Evolutionary conservation across 345 rosid genomes (phyloP).

Genomic region (Eucalyptus curtisii): DNA sequence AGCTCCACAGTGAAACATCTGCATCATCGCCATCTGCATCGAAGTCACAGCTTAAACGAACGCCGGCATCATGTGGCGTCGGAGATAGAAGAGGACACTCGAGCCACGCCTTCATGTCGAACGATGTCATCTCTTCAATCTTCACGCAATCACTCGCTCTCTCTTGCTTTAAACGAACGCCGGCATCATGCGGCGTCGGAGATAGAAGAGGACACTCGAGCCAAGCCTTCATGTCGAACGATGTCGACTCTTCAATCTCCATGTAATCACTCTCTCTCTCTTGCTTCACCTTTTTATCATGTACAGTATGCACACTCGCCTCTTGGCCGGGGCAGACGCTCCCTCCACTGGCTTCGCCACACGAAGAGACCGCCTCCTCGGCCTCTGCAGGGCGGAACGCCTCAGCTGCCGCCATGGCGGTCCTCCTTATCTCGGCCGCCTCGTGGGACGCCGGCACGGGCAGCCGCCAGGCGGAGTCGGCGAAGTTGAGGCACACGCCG

Average conservation of each 20-base stretch:
- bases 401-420: conserved; percentile 23
- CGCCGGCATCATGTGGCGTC: background rate
- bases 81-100: background rate
- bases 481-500: conserved; percentile 29
- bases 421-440: conserved; percentile 24
- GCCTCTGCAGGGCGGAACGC: background rate
- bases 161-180: background rate
- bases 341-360: background rate
- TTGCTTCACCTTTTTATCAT: background rate
- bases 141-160: background rate
- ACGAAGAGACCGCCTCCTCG: background rate
- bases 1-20: background rate
- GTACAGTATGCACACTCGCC: background rate
- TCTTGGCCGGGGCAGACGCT: background rate
- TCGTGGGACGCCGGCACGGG: conserved; percentile 17
- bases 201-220: background rate
- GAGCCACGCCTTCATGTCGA: background rate
- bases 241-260: background rate
- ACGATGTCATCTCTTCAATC: background rate
- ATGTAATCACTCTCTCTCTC: background rate
- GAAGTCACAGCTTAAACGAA: background rate
- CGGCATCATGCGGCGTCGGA: background rate
- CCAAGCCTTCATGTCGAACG: background rate
- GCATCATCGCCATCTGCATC: background rate
- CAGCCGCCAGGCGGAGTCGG: conserved; percentile 10